Evolutionary conservation across 176 grass and related monocot species (phyloP).

Genomic region (Aegilops speltoides): DNA sequence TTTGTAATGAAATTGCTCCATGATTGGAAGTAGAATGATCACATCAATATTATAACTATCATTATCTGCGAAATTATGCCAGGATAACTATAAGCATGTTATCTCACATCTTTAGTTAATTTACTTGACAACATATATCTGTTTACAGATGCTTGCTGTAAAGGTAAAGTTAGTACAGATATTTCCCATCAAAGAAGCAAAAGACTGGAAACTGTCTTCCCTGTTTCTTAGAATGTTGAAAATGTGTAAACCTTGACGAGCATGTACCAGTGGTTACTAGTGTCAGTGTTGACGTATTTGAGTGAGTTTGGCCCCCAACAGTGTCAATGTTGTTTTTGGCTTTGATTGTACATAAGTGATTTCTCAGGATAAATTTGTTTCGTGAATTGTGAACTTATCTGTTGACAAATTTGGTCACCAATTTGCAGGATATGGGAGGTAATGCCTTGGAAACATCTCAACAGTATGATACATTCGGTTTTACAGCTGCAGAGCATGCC

Average conservation of each 20-base stretch:
- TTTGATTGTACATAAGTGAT: constrained; percentile 14
- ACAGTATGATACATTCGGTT: constrained; percentile 96
- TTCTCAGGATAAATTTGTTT: neutral
- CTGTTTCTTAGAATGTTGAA: constrained; percentile 5
- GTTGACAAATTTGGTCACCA: neutral
- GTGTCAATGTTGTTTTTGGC: neutral
- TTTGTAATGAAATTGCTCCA: neutral
- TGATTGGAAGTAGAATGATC: constrained; percentile 2
- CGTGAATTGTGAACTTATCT: neutral
- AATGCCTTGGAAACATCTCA: constrained; percentile 84
- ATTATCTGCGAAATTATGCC: neutral
- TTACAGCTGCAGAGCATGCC: constrained; percentile 80
- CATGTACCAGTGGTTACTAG: neutral
- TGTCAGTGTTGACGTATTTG: neutral
- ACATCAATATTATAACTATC: neutral
- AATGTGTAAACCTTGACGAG: neutral
- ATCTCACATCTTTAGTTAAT: neutral
- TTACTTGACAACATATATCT: neutral
- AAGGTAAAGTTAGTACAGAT: neutral
- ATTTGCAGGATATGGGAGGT: constrained; percentile 79
- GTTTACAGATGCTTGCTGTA: constrained; percentile 7
- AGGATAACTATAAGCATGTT: neutral
- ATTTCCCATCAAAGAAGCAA: neutral
- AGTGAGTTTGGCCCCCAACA: neutral
- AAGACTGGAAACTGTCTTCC: neutral